Conservation (phyloP, 2,329 filamentous ascomycete genomes). For the Lizonia empirigonia region DNA sequence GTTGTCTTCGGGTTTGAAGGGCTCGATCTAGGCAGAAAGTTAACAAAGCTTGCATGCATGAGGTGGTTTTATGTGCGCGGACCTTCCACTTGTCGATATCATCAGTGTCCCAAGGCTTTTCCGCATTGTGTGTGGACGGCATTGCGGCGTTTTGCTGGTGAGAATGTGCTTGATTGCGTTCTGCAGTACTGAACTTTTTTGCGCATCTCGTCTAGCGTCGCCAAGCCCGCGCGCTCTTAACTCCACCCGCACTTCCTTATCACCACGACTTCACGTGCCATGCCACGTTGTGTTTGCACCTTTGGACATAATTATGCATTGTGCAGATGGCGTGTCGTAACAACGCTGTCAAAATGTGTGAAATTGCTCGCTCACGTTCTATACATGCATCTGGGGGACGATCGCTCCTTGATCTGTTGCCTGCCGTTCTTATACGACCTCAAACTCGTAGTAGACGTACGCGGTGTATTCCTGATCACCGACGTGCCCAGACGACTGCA, state of each 20-base stretch:
- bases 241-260: slow-evolving; percentile 1
- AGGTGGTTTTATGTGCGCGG: slow-evolving; percentile 1
- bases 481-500: slow-evolving; percentile 73
- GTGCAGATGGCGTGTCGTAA: background rate
- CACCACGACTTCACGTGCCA: slow-evolving; percentile 4
- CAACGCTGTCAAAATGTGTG: background rate
- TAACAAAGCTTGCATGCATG: background rate
- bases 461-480: slow-evolving; percentile 88
- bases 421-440: slow-evolving; percentile 58
- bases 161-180: slow-evolving; percentile 1
- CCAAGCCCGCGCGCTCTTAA: slow-evolving; percentile 6
- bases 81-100: slow-evolving; percentile 98
- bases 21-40: slow-evolving; percentile 63
- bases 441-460: slow-evolving; percentile 96
- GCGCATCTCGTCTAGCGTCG: slow-evolving; percentile 4
- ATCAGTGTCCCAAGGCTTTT: slow-evolving; percentile 80
- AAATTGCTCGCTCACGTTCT: slow-evolving; percentile 16
- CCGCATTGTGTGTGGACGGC: slow-evolving; percentile 87
- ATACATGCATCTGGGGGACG: slow-evolving; percentile 12
- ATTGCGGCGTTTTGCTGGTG: slow-evolving; percentile 54
- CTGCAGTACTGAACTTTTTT: slow-evolving; percentile 8
- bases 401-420: background rate
- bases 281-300: background rate
- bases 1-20: slow-evolving; percentile 87
- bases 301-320: background rate